These are phyloP conservation scores for Artemisia argyi DNA, from an alignment of 129 eudicot species.

Conservation along the genomic window DNA sequence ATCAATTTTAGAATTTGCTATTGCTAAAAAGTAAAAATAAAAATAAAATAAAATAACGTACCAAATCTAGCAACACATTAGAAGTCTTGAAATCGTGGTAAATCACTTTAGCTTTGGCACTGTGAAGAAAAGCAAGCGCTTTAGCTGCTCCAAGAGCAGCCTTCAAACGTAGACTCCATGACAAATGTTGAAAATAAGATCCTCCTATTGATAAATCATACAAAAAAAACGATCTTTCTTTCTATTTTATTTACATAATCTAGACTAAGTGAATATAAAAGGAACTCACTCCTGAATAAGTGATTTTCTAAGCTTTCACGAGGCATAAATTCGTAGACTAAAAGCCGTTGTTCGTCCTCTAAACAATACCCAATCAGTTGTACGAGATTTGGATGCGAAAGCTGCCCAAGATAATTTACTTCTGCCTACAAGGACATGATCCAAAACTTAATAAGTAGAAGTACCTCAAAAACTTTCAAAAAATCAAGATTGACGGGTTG, in stretches of 20 bases:
- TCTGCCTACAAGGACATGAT: slow-evolving; percentile 59
- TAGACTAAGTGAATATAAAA: neutral
- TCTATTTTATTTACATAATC: neutral
- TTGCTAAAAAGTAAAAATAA: neutral
- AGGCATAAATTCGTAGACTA: slow-evolving; percentile 95
- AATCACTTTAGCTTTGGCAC: slow-evolving; percentile 73
- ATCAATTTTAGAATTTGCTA: neutral
- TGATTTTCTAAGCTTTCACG: slow-evolving; percentile 95
- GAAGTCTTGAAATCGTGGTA: slow-evolving; percentile 95
- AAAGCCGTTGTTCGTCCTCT: slow-evolving; percentile 84
- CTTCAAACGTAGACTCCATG: slow-evolving; percentile 88
- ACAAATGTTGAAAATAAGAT: slow-evolving; percentile 84
- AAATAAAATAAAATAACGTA: slow-evolving; percentile 23
- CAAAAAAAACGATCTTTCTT: neutral
- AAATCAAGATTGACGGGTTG: too few relatives aligned
- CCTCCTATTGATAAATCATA: slow-evolving; percentile 57
- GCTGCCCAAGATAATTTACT: slow-evolving; percentile 84
- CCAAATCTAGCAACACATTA: slow-evolving; percentile 84
- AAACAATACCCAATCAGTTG: slow-evolving; percentile 79
- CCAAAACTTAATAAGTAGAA: neutral
- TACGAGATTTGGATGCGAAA: slow-evolving; percentile 81
- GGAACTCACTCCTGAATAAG: slow-evolving; percentile 72
- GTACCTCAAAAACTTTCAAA: neutral
- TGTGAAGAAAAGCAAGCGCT: slow-evolving; percentile 93
- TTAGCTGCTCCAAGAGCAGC: slow-evolving; percentile 91